Base-by-base conservation (phyloP, 805 yeast genomes). In the Cyberlindnera japonica region DNA sequence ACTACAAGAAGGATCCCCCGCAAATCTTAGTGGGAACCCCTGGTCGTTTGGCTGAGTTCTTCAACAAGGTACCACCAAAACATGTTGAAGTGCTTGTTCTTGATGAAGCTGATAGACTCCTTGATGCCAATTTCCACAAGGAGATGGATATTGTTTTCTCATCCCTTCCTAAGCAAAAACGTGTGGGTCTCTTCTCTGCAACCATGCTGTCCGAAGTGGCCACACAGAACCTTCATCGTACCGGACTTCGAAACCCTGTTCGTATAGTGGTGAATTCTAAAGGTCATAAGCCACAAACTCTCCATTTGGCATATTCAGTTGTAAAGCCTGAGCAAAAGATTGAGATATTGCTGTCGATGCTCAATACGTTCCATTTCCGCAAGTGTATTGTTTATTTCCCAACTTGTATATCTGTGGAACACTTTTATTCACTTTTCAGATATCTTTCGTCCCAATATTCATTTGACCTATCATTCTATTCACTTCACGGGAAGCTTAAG, bases 161-260 rank as follows among this genome's bases (percentile, higher is more conserved):
- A 24, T 59, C 72, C 33, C 65, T 93, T 21, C 99, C 99, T 0
- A 83, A 86, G 50, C 99, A 91, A 64, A 78, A 95, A 54, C 73
- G 99, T 55, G 88, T 95, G 0, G 99, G 98, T 1, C 67, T 91
- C 15, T 91, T 91, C 57, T 88, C 96, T 1, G 99, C 99, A 2
- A 93, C 99, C 0, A 79, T 93, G 37, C 48, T 47, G 35, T 39
- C 48, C 6, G 76, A 85, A 6, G 80, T 85, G 41, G 93, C 96
- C 0, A 88, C 93, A 10, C 70, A 75, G 25, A 77, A 78, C 37
- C 77, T 93, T 19, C 87, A 88, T 58, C 79, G 83, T 43, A 82
- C 95, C 1, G 98, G 98, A 14, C 77, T 93, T 77, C 74, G 95
- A 40, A 91, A 93, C 58, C 99, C 99, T 0, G 95, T 91, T 11